Evolutionary conservation across 83 land plant genomes (phyloP).

Genomic region (Diphasiastrum complanatum): DNA sequence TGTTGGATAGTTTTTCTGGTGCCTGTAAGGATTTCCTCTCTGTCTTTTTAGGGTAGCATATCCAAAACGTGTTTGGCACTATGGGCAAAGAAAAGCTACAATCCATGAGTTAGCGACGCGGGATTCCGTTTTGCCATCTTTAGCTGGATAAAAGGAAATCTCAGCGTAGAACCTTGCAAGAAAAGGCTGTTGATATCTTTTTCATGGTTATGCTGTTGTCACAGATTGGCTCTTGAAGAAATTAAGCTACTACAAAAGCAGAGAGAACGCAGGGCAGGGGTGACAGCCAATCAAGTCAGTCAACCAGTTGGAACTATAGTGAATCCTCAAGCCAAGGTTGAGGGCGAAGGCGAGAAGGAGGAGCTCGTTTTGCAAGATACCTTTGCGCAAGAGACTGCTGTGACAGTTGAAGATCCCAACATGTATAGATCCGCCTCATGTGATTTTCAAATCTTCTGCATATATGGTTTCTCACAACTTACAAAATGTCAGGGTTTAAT

Average conservation of each 20-base stretch:
- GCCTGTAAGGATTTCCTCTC: too few species aligned
- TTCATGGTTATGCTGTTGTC: not conserved
- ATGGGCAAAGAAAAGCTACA: not conserved
- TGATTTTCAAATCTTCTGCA: too few species aligned
- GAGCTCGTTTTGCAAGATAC: conserved; percentile 95
- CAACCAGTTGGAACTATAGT: conserved; percentile 7
- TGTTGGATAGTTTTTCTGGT: too few species aligned
- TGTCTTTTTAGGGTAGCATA: too few species aligned
- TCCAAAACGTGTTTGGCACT: too few species aligned
- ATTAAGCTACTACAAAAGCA: conserved; percentile 75
- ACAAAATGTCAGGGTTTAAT: too few species aligned
- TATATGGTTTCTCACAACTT: too few species aligned
- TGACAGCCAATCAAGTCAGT: conserved; percentile 34
- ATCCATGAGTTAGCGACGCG: not conserved
- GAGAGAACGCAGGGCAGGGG: conserved; percentile 62
- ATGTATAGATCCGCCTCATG: too few species aligned
- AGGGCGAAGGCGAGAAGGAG: conserved; percentile 73
- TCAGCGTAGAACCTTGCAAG: not conserved
- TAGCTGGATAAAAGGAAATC: not conserved
- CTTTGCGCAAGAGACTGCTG: conserved; percentile 96
- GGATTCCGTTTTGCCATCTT: not conserved
- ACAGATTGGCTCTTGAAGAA: conserved; percentile 67
- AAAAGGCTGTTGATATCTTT: not conserved
- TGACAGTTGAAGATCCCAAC: conserved; percentile 93
- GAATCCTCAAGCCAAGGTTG: conserved; percentile 30